Base-by-base conservation (phyloP, 1,139 yeast genomes). In the Taphrina flavorubra region DNA sequence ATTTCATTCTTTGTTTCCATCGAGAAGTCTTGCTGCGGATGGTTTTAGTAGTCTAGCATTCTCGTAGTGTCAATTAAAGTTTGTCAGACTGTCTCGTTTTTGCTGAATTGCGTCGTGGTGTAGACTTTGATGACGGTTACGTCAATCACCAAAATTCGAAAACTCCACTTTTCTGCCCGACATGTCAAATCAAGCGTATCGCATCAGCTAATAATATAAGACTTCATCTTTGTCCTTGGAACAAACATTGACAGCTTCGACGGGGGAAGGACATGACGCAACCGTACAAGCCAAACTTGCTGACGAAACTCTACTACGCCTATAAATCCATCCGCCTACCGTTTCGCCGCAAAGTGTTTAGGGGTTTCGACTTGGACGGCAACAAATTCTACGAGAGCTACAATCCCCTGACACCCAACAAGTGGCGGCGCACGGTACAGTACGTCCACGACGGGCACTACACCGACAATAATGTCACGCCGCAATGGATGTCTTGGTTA, bases 401-500 rank as follows among this genome's bases (percentile, higher is more conserved):
- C n/a, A 59, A 65, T 16, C 65, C 69, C 42, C 51, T 49, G 46
- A 47, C 44, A 13, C 68, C 68, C 18, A 37, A 46, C 46, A 63
- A 63, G 55, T 46, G 20, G 16, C 56, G 68, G 2, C 62, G 68
- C 34, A 65, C 63, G 49, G 68, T 65, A 18, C 37, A 65, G 58
- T 65, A 65, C 31, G 63, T 57, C 20, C 46, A 65, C 14, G 68
- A 56, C 31, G 68, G 63, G 3, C 62, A 65, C 51, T 65, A 57
- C 25, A 57, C 68, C 49, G 68, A 65, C 58, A 56, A 65, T 58
- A 56, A 65, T 10, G 63, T 65, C 36, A 57, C 68, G 42, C 68
- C 68, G 6, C 63, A 57, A 39, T 65, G 68, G 68, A 65, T 65
- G 63, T n/a, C 49, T 37, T 65, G 68, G 68, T 44, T 65, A 36